These are phyloP conservation scores for Coemansia sp. DNA, from an alignment of 192 early-diverging fungal species.

Conservation along the genomic window DNA sequence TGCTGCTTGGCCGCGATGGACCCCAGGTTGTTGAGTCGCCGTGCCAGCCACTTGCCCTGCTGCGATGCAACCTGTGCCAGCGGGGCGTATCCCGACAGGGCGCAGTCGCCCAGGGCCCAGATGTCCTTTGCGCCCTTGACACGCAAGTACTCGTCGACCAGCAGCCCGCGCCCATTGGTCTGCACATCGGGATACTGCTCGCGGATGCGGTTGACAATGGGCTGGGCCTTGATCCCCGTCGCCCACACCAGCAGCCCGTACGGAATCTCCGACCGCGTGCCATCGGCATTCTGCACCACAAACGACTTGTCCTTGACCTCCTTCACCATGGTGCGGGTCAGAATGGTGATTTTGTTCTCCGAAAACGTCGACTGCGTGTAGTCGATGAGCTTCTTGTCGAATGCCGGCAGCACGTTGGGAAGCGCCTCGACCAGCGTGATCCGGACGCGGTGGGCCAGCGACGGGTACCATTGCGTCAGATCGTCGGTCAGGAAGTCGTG, in stretches of 20 bases:
- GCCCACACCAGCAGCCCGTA: slow-evolving; percentile 77
- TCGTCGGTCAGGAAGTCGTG: slow-evolving; percentile 85
- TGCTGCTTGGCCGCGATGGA: slow-evolving; percentile 5
- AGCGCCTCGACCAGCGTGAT: slow-evolving; percentile 80
- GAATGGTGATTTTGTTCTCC: slow-evolving; percentile 73
- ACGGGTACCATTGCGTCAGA: slow-evolving; percentile 70
- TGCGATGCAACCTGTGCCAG: slow-evolving; percentile 89
- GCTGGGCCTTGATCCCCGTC: slow-evolving; percentile 69
- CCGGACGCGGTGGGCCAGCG: slow-evolving; percentile 59
- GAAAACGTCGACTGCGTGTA: slow-evolving; percentile 75
- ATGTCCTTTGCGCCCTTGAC: slow-evolving; percentile 69
- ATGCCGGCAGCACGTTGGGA: slow-evolving; percentile 70
- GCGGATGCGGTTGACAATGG: slow-evolving; percentile 56
- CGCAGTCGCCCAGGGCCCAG: slow-evolving; percentile 90
- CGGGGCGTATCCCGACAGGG: slow-evolving; percentile 69
- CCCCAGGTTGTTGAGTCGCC: slow-evolving; percentile 57
- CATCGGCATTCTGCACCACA: slow-evolving; percentile 57
- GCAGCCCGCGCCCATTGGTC: slow-evolving; percentile 56
- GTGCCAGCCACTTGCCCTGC: slow-evolving; percentile 84
- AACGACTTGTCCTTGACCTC: slow-evolving; percentile 64
- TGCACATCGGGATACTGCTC: slow-evolving; percentile 39
- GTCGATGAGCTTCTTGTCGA: slow-evolving; percentile 69
- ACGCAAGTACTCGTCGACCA: slow-evolving; percentile 74
- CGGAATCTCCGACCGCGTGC: slow-evolving; percentile 52
- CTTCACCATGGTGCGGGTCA: slow-evolving; percentile 65